Base-by-base conservation (phyloP, 805 yeast genomes). In the Spathaspora gorwiae region DNA sequence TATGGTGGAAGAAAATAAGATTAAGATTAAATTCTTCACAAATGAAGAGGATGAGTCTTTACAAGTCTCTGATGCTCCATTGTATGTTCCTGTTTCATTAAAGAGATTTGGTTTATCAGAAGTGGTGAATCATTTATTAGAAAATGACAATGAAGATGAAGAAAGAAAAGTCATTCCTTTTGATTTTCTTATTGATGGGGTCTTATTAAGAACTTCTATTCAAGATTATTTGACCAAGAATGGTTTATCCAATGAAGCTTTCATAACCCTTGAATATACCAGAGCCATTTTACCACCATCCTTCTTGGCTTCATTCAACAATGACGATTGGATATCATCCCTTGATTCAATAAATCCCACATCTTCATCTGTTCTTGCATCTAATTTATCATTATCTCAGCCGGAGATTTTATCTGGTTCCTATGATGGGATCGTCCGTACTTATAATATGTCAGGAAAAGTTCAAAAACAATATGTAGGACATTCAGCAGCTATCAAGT, bases 311-410 rank as follows among this genome's bases (percentile, higher is more conserved):
- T 83, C 95, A 38, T 94, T 84, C 66, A 80, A 82, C 59, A 90
- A 92, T 59, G 96, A 92, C 50, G 99, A 94, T 66, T 94, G 99
- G 99, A 80, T 94, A 24, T 87, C 96, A 19, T 78, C 95, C 1
- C 75, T 85, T 26, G 80, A 80, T 58, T 63, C 83, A 54, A 48
- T 71, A 64, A 54, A 80, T 70, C 48, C 66, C 59, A 27, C 27
- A 10, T 54, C 64, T 11, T 39, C 45, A 12, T 54, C 62, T 24
- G 66, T 60, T 13, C 44, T 50, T 3, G 39, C 54, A 7, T 55
- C 62, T 31, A 59, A 57, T 41, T 44, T 56, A 45, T 32, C 53
- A 9, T 64, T 70, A 30, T 55, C 61, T 5, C 64, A 70, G 37
- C 75, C 82, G 30, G 76, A 76, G 57, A 86, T 92, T 44, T 72